Base-by-base conservation (phyloP, 179 eudicot species). In the Actinidia arguta region DNA sequence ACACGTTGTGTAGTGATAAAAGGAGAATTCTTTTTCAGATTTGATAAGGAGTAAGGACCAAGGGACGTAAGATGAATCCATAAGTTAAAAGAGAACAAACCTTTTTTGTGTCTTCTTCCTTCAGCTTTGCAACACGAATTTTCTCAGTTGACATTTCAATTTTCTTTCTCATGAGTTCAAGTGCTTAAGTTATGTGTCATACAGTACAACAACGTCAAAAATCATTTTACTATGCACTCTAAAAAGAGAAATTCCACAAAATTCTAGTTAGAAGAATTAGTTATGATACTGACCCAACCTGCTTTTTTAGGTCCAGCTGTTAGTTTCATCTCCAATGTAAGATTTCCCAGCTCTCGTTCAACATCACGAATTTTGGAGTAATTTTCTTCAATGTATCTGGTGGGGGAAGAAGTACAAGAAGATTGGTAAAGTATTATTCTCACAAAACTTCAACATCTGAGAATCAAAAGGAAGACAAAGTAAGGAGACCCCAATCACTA, bases 241-340 rank as follows among this genome's bases (percentile, higher is more conserved):
- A 48, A 16, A 48, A 12, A 22, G 44, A 39, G 22, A 66, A 18
- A 18, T 10, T 76, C 58, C 3, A 56, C 36, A 61, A 18, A 58
- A 72, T 55, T 74, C 11, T 63, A 69, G 16, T 67, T 2, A 62
- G 25, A 84, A 79, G 58, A 64, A 61, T 22, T 12, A 52, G 58
- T 24, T 47, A 18, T 44, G 55, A 67, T 36, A 69, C 63, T 58
- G 71, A 67, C 76, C 85, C 50, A 74, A 96, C 99, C 99, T 82
- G 98, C 98, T 85, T 92, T 95, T 86, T 96, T 96, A 75, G 98
- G 97, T 48, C 97, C 99, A 79, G 99, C 88, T 24, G 99, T 94
- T 83, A 96, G 98, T 85, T 96, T 96, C 91, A 96, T 84, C 88
- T 96, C 99, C 85, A 96, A 78, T 13, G 84, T 82, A 64, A 94